phyloP scores from a whole-genome alignment of 2,329 filamentous ascomycete species.

The Moelleriella libera region DNA sequence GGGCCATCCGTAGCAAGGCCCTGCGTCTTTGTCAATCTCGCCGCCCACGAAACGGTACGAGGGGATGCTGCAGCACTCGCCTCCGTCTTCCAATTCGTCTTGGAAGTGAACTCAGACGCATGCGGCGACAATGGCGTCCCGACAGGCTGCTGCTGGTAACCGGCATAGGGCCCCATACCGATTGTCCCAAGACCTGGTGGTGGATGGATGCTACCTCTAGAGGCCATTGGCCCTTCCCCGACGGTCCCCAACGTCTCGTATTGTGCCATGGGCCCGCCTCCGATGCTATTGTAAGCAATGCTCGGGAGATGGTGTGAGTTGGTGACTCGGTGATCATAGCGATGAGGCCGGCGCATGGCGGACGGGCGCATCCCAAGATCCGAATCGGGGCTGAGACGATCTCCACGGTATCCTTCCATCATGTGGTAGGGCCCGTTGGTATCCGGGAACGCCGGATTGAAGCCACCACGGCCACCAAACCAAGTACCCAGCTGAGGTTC shows the following conservation, averaged over 20 bases:
- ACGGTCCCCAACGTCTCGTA: slow-evolving; percentile 14
- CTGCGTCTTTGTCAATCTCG: not conserved
- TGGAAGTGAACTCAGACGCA: slow-evolving; percentile 58
- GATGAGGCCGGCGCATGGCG: slow-evolving; percentile 28
- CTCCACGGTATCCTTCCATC: slow-evolving; percentile 27
- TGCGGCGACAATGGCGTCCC: slow-evolving; percentile 58
- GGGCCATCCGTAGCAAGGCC: slow-evolving; percentile 39
- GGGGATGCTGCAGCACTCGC: slow-evolving; percentile 17
- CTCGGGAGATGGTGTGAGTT: slow-evolving; percentile 17
- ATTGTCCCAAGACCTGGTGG: slow-evolving; percentile 21
- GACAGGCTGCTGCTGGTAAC: slow-evolving; percentile 41
- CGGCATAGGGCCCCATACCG: slow-evolving; percentile 27
- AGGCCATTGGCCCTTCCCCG: slow-evolving; percentile 19
- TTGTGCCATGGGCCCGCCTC: slow-evolving; percentile 14
- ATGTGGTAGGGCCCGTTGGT: slow-evolving; percentile 17
- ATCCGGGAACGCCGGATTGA: slow-evolving; percentile 26
- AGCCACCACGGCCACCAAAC: slow-evolving; percentile 24
- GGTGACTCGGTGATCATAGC: slow-evolving; percentile 30
- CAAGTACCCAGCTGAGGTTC: slow-evolving; percentile 26
- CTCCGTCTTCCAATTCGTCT: slow-evolving; percentile 40
- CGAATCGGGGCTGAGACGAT: slow-evolving; percentile 32
- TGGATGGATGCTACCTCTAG: slow-evolving; percentile 14
- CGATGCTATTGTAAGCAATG: slow-evolving; percentile 17
- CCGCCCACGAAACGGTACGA: too few relatives aligned
- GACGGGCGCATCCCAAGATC: slow-evolving; percentile 30